phyloP scores from a whole-genome alignment of 805 yeast genomes.

The Nakazawaea molendinolei region DNA sequence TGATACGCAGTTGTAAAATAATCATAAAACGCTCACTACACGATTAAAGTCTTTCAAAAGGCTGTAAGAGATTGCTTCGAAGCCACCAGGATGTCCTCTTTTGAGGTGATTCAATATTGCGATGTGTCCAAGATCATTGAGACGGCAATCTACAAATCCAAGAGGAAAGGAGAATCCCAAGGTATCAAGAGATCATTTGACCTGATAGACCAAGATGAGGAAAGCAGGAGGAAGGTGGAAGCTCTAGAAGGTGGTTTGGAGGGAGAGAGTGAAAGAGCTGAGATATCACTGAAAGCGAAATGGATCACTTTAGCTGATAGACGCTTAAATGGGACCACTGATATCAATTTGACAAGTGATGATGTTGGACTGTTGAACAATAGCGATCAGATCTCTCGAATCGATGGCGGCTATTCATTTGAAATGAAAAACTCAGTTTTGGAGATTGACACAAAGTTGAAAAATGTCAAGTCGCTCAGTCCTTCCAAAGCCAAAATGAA shows the following conservation, averaged over 20 bases:
- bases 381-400: background rate
- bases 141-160: background rate
- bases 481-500: too few species aligned
- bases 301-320: conserved; percentile 1
- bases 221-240: background rate
- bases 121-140: background rate
- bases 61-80: too few species aligned
- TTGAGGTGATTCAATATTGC: background rate
- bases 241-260: too few species aligned
- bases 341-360: background rate
- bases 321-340: background rate
- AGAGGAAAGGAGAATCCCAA: conserved; percentile 1
- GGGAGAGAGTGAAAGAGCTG: too few species aligned
- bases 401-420: background rate
- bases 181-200: conserved; percentile 3
- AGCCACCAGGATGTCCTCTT: background rate
- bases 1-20: too few species aligned
- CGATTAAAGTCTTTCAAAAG: too few species aligned
- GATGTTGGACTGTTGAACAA: background rate
- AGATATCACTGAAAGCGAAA: background rate
- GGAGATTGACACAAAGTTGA: too few species aligned
- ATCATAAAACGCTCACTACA: too few species aligned
- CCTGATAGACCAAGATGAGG: conserved; percentile 1
- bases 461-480: too few species aligned
- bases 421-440: background rate